Conservation (phyloP, 2,329 filamentous ascomycete genomes). For the Laburnicola sp. region DNA sequence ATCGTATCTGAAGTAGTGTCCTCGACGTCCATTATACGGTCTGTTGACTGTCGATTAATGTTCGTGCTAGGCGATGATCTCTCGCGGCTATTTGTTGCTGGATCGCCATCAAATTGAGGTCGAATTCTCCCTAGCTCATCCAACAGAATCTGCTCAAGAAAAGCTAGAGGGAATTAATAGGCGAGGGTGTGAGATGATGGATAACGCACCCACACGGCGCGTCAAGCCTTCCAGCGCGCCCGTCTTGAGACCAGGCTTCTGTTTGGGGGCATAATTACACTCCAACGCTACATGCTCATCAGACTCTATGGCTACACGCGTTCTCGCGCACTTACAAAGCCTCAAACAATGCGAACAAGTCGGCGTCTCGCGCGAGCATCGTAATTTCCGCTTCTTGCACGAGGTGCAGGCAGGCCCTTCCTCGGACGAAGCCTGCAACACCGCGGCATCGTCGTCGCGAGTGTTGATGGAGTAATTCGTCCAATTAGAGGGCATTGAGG, state of each 20-base stretch:
- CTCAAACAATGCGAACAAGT: slow-evolving; percentile 39
- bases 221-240: slow-evolving; percentile 40
- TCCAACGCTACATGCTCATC: slow-evolving; percentile 26
- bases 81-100: not conserved
- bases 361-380: slow-evolving; percentile 36
- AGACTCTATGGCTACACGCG: slow-evolving; percentile 7
- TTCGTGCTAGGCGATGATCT: not conserved
- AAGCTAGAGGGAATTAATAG: slow-evolving; percentile 23
- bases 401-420: slow-evolving; percentile 37
- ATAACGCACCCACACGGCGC: slow-evolving; percentile 35
- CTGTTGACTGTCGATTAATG: not conserved
- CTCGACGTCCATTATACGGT: not conserved
- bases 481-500: slow-evolving; percentile 38
- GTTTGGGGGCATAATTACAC: slow-evolving; percentile 37
- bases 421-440: slow-evolving; percentile 25
- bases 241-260: slow-evolving; percentile 40
- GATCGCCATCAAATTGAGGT: slow-evolving; percentile 22
- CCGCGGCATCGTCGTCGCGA: slow-evolving; percentile 26
- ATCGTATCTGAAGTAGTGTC: not conserved
- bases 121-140: slow-evolving; percentile 32
- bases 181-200: not conserved
- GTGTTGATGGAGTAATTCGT: slow-evolving; percentile 37
- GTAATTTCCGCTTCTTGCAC: slow-evolving; percentile 39
- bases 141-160: slow-evolving; percentile 36
- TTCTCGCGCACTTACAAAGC: slow-evolving; percentile 27